These are phyloP conservation scores for Barbatosphaeria neglecta DNA, from an alignment of 495 filamentous ascomycete genomes.

Conservation along the genomic window DNA sequence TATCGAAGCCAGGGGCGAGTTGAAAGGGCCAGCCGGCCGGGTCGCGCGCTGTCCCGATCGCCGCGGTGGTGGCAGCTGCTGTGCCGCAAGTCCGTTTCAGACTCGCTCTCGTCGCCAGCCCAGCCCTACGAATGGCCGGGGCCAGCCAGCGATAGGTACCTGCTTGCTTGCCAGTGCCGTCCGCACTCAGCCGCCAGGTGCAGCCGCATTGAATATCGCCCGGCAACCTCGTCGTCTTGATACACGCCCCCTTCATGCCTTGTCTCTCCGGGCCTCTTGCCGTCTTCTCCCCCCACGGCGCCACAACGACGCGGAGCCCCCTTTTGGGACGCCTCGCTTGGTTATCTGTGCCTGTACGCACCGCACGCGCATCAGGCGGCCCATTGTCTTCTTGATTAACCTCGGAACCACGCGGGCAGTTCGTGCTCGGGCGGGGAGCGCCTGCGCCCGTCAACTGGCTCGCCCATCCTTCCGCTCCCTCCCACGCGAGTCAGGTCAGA, in stretches of 20 bases:
- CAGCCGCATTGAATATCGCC: not conserved
- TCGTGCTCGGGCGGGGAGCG: too few species aligned
- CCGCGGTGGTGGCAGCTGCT: too few species aligned
- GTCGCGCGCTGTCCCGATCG: too few species aligned
- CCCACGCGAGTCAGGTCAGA: not conserved
- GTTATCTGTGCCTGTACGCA: too few species aligned
- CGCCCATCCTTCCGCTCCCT: not conserved
- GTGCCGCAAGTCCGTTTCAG: slow-evolving; percentile 3
- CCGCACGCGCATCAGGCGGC: not conserved
- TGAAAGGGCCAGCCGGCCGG: too few species aligned
- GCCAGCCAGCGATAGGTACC: too few species aligned
- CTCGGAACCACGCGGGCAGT: too few species aligned
- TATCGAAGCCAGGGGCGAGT: too few species aligned
- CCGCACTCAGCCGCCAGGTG: slow-evolving; percentile 1
- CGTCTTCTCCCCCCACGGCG: not conserved
- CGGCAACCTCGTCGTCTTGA: slow-evolving; percentile 1
- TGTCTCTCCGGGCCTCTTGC: not conserved
- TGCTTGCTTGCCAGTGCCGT: too few species aligned
- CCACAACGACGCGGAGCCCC: too few species aligned
- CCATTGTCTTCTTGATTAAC: not conserved
- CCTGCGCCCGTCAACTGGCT: not conserved
- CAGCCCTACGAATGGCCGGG: too few species aligned
- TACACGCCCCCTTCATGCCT: not conserved
- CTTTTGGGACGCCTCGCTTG: not conserved
- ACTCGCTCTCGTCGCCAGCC: not conserved